Conservation (phyloP, 331 rosid genomes). For the Arachis monticola region DNA sequence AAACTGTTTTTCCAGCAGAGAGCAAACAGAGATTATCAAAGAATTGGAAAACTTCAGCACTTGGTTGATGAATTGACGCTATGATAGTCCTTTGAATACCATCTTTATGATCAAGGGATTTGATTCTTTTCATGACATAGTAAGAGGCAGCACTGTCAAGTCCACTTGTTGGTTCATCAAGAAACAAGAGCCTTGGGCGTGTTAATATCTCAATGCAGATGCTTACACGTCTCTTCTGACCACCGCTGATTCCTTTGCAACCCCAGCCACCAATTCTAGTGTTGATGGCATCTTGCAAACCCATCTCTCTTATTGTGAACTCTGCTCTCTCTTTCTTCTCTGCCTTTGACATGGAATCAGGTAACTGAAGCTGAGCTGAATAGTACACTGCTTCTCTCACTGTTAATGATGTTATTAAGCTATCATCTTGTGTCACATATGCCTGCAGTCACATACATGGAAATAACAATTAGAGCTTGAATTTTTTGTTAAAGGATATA, state of each 20-base stretch:
- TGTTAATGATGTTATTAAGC: conserved; percentile 57
- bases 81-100: conserved; percentile 51
- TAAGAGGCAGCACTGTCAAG: conserved; percentile 84
- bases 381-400: conserved; percentile 71
- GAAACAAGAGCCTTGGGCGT: conserved; percentile 64
- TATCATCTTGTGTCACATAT: conserved; percentile 77
- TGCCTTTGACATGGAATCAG: conserved; percentile 56
- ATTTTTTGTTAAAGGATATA: neutral
- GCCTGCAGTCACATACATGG: conserved; percentile 44
- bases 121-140: conserved; percentile 70
- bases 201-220: conserved; percentile 76
- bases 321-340: conserved; percentile 72
- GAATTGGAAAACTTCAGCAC: conserved; percentile 71
- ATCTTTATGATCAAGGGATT: conserved; percentile 42
- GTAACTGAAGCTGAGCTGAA: conserved; percentile 74
- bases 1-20: conserved; percentile 60
- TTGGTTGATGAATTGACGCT: conserved; percentile 77
- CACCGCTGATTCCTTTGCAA: conserved; percentile 73
- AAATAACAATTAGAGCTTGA: neutral
- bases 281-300: conserved; percentile 58
- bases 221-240: conserved; percentile 71
- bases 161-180: conserved; percentile 86
- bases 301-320: conserved; percentile 69
- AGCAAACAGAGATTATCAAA: conserved; percentile 67
- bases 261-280: conserved; percentile 81